phyloP scores from a whole-genome alignment of 176 grass and related monocot species.

The Phragmites australis region DNA sequence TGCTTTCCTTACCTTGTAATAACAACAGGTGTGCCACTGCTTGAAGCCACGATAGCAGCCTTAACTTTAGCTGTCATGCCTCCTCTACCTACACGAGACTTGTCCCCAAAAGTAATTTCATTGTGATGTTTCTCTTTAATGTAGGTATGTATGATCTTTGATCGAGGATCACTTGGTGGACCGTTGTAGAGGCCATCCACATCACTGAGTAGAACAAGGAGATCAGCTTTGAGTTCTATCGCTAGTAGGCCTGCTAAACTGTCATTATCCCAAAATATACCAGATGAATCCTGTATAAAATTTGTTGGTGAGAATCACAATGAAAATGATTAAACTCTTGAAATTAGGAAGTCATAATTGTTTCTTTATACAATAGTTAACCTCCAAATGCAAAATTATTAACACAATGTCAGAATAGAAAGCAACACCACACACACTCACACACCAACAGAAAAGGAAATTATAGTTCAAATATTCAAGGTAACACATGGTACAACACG shows the following conservation, averaged over 20 bases:
- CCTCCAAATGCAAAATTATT: not conserved
- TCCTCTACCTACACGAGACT: slow-evolving; percentile 94
- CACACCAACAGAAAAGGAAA: no score
- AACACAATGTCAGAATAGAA: not conserved
- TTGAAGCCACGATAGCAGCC: slow-evolving; percentile 80
- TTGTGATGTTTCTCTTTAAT: slow-evolving; percentile 86
- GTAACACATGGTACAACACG: slow-evolving; percentile 21
- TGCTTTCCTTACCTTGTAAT: slow-evolving; percentile 65
- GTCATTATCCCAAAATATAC: slow-evolving; percentile 99
- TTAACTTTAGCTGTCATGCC: slow-evolving; percentile 99
- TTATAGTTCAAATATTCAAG: not conserved
- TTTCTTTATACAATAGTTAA: slow-evolving; percentile 8
- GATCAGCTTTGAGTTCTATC: slow-evolving; percentile 88
- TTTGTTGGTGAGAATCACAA: slow-evolving; percentile 17
- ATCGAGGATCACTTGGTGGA: slow-evolving; percentile 78
- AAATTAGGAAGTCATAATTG: not conserved
- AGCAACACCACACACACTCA: not conserved
- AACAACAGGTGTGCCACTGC: slow-evolving; percentile 80
- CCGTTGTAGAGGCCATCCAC: slow-evolving; percentile 96
- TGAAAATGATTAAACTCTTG: not conserved
- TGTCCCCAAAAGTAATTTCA: slow-evolving; percentile 95
- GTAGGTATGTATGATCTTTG: slow-evolving; percentile 88
- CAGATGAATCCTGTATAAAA: slow-evolving; percentile 83
- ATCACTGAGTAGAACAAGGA: slow-evolving; percentile 92
- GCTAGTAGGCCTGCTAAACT: slow-evolving; percentile 93